These are phyloP conservation scores for Hevea brasiliensis DNA, from an alignment of 345 rosid genomes.

Conservation along the genomic window DNA sequence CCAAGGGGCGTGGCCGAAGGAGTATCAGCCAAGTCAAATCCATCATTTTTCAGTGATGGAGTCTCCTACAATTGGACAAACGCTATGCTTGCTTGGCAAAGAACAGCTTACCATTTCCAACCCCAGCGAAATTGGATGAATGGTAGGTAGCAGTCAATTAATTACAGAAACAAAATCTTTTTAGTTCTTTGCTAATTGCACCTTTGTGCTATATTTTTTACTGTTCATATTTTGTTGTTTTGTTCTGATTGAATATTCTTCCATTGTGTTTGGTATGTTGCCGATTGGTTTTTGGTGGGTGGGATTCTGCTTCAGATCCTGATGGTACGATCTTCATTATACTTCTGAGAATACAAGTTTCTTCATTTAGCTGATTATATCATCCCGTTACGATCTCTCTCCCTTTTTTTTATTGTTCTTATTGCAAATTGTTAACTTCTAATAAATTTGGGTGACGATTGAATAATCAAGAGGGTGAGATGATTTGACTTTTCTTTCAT, in stretches of 20 bases:
- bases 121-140: constrained; percentile 94
- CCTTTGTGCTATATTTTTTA: background rate
- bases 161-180: background rate
- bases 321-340: constrained; percentile 53
- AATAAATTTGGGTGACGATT: too few relatives aligned
- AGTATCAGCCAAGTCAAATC: constrained; percentile 68
- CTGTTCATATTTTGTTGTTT: constrained; percentile 13
- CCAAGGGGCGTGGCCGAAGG: constrained; percentile 59
- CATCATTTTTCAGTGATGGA: constrained; percentile 20
- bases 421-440: too few relatives aligned
- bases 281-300: constrained; percentile 27
- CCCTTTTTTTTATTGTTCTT: too few relatives aligned
- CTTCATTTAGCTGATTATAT: background rate
- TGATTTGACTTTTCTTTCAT: too few relatives aligned
- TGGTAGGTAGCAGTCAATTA: constrained; percentile 55
- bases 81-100: constrained; percentile 83
- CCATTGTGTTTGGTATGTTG: constrained; percentile 13
- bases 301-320: constrained; percentile 66
- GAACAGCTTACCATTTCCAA: constrained; percentile 86
- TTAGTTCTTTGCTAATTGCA: background rate
- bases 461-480: too few relatives aligned
- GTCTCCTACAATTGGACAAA: constrained; percentile 68
- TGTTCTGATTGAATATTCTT: constrained; percentile 16
- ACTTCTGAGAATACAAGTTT: too few relatives aligned
- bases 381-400: too few relatives aligned